phyloP scores from a whole-genome alignment of 352 stramenopile species.

The Pythium myriotylum region DNA sequence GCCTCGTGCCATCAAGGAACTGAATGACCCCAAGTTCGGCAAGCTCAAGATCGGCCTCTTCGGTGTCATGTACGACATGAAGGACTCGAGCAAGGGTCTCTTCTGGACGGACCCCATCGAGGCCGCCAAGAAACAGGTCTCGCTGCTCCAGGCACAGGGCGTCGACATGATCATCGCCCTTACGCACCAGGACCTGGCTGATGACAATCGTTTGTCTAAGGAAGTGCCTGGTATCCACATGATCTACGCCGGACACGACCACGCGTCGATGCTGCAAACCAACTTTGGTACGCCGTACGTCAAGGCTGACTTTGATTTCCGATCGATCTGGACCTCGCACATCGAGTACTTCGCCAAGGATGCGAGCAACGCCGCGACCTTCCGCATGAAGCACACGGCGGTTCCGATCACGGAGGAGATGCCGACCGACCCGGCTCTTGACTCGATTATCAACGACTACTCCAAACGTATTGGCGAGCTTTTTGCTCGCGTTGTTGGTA shows the following conservation, averaged over 20 bases:
- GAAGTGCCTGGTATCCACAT: constrained; percentile 59
- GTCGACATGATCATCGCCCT: constrained; percentile 73
- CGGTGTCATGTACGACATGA: constrained; percentile 76
- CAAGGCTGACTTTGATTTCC: constrained; percentile 73
- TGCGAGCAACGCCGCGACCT: constrained; percentile 23
- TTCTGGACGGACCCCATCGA: constrained; percentile 64
- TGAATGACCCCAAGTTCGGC: constrained; percentile 39
- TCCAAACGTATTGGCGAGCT: constrained; percentile 39
- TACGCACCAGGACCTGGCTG: constrained; percentile 60
- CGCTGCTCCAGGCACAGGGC: constrained; percentile 33
- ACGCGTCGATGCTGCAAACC: constrained; percentile 67
- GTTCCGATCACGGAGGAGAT: constrained; percentile 61
- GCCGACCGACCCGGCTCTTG: constrained; percentile 44
- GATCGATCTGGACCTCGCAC: constrained; percentile 55
- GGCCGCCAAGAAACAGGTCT: constrained; percentile 48
- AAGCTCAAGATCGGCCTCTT: constrained; percentile 60
- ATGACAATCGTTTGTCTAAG: constrained; percentile 68
- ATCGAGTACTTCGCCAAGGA: constrained; percentile 53
- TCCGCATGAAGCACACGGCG: constrained; percentile 48
- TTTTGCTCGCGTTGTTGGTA: constrained; percentile 47
- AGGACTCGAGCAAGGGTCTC: constrained; percentile 52
- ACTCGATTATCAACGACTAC: constrained; percentile 52
- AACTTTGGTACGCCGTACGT: constrained; percentile 69
- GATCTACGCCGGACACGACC: constrained; percentile 71
- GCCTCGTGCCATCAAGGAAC: constrained; percentile 43